These are phyloP conservation scores for Cytospora leucostoma DNA, from an alignment of 2,329 filamentous ascomycete genomes.

Conservation along the genomic window DNA sequence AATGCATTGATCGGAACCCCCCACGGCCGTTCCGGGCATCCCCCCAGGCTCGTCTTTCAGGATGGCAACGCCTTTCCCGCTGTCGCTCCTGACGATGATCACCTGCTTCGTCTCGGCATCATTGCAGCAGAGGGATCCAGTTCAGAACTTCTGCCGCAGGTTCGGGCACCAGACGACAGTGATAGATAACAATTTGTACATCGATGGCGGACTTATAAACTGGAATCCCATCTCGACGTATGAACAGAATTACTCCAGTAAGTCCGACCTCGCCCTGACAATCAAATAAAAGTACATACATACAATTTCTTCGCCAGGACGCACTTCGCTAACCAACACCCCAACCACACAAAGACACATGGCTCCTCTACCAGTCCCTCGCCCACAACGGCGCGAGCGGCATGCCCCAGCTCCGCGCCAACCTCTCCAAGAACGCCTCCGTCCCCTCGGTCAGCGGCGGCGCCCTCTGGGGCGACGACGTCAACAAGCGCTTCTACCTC, in stretches of 20 bases:
- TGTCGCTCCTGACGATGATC: slow-evolving; percentile 10
- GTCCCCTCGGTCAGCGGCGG: slow-evolving; percentile 52
- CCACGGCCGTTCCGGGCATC: slow-evolving; percentile 15
- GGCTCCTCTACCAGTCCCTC: slow-evolving; percentile 60
- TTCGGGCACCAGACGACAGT: slow-evolving; percentile 63
- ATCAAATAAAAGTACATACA: background rate
- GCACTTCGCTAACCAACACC: background rate
- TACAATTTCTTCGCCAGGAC: background rate
- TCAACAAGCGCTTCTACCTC: slow-evolving; percentile 64
- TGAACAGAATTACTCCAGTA: slow-evolving; percentile 58
- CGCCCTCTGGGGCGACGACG: slow-evolving; percentile 59
- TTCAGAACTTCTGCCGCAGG: slow-evolving; percentile 55
- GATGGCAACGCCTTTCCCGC: slow-evolving; percentile 4
- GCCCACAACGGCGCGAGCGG: slow-evolving; percentile 44
- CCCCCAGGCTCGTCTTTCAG: slow-evolving; percentile 3
- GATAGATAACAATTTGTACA: slow-evolving; percentile 60
- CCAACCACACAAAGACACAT: slow-evolving; percentile 44
- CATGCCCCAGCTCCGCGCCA: slow-evolving; percentile 56
- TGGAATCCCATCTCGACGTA: slow-evolving; percentile 53
- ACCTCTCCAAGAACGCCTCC: slow-evolving; percentile 59
- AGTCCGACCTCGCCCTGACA: slow-evolving; percentile 31
- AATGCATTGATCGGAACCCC: slow-evolving; percentile 3
- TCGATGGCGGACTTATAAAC: slow-evolving; percentile 62
- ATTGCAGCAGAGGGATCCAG: slow-evolving; percentile 49
- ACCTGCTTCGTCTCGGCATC: slow-evolving; percentile 14